Evolutionary conservation across 345 rosid species (phyloP), one percentile per base, ranked within the genome.

Genomic region (Acer negundo): DNA sequence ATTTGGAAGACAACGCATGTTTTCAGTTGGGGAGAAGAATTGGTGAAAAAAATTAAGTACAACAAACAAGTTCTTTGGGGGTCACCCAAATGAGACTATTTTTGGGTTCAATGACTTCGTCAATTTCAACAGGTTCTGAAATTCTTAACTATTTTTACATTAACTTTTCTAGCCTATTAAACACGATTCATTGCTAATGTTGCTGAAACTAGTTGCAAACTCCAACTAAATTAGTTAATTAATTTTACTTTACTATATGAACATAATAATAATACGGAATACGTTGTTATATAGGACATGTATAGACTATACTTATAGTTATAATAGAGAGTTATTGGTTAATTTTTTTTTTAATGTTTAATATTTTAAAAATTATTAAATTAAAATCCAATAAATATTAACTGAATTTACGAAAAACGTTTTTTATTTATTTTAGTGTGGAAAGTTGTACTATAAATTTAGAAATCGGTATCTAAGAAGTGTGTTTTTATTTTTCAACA

Each of bases 1-100:
- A 74, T 49, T 74, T 11, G 62, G 77, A 74, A 51, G 77, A 74
- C 65, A 17, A 17, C 55, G 69, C 69, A 62, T 74, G 26, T 17
- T 74, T 74, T 63, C 77, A 47, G 69, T 63, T 56, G 31, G 20
- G 69, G 44, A 20, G 10, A 24, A 35, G 38, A 38, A 42, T 72
- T 46, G 16, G 61, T 62, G 46, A 46, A 40, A 73, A 74, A 72
- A 63, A n/a, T 59, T 23, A 40, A 63, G 77, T 44, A 62, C 17
- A 42, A 35, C 38, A 35, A 35, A 35, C 38, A 7, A 59, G 76
- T 56, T 59, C 47, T 22, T 59, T 13, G 20, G 76, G 56, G 66
- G 40, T 73, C 68, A 16, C 31, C 40, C 75, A 40, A 74, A 17
- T 62, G 19, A 3, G 9, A n/a, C 67, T 59, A 73, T 42, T 73